Base-by-base conservation (phyloP, 2,329 filamentous ascomycete species). In the Macrophomina phaseolina region DNA sequence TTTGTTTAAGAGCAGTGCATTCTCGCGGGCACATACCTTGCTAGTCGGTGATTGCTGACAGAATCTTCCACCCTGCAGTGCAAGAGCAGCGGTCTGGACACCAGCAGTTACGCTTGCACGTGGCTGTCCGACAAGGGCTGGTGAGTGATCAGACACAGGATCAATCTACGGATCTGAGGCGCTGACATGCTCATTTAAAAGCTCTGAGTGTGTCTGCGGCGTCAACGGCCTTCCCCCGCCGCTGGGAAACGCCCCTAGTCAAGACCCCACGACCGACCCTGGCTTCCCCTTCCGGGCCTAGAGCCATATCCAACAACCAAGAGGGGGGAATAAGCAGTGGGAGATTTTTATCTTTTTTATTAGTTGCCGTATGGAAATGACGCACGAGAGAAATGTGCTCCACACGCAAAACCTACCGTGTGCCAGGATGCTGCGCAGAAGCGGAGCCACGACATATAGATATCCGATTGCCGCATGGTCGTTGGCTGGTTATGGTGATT, bases 221-320 rank as follows among this genome's bases (percentile, higher is more conserved):
- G 14, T 53, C 30, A 12, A 30, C 30, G 51, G 51, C 6, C 51
- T 53, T 34, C 51, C 51, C 14, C 51, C 51, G 51, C 51, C 51
- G 36, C 30, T 53, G 28, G 51, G 51, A 28, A 53, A 5, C 16
- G 51, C 51, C 28, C 51, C 30, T 28, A 34, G 30, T 11, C 28
- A 32, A 12, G 28, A 7, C 30, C 30, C 51, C 7, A 18, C 23
- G 23, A 23, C 23, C 16, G 51, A 30, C 14, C 7, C 28, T 53
- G 51, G 51, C 30, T 53, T 53, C 51, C 51, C 51, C 16, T 53
- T 53, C 51, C 28, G 51, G 14, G 51, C 51, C 18, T 53, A 36
- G 28, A 53, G 28, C 28, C 5, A n/a, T 45, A 14, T 14, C 11
- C 30, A n/a, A 36, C 11, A 16, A 34, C 18, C 23, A 23, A 16